Conservation (phyloP, 2,329 filamentous ascomycete genomes). For the Monosporascus sp. region DNA sequence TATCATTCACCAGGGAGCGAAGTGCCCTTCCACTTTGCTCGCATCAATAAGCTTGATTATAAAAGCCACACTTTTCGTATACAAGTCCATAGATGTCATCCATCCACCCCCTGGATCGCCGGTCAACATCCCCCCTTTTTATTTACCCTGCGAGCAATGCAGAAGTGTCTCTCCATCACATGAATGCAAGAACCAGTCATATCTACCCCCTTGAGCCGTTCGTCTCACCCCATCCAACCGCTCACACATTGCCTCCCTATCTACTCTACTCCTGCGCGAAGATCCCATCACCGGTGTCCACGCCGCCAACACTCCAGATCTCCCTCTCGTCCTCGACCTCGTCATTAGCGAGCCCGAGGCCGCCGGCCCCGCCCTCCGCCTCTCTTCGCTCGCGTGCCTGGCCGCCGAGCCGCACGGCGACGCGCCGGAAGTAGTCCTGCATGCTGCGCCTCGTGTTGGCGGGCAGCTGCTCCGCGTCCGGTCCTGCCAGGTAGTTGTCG, state of each 20-base stretch:
- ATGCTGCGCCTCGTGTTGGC: slow-evolving; percentile 80
- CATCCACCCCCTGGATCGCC: no score
- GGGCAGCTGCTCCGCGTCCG: slow-evolving; percentile 59
- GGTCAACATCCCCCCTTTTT: no score
- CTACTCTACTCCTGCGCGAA: slow-evolving; percentile 36
- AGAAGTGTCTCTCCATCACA: no score
- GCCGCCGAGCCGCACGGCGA: slow-evolving; percentile 75
- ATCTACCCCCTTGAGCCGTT: no score
- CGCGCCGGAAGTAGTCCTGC: slow-evolving; percentile 94
- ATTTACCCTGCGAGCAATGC: no score
- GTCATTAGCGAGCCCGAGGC: slow-evolving; percentile 80
- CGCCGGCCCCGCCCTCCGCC: slow-evolving; percentile 84
- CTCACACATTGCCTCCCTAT: not conserved
- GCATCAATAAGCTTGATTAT: no score
- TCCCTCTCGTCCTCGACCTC: slow-evolving; percentile 93
- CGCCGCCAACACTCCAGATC: slow-evolving; percentile 90
- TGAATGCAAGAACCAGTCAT: no score
- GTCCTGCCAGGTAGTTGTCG: slow-evolving; percentile 78
- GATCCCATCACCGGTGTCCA: slow-evolving; percentile 67
- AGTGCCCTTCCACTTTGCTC: no score
- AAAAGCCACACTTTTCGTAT: no score
- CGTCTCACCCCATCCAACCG: no score
- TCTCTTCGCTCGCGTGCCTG: slow-evolving; percentile 87
- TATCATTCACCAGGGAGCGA: no score
- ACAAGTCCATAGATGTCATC: no score